Evolutionary conservation across 441 rosid species (phyloP).

Genomic region (Jatropha podagrica): DNA sequence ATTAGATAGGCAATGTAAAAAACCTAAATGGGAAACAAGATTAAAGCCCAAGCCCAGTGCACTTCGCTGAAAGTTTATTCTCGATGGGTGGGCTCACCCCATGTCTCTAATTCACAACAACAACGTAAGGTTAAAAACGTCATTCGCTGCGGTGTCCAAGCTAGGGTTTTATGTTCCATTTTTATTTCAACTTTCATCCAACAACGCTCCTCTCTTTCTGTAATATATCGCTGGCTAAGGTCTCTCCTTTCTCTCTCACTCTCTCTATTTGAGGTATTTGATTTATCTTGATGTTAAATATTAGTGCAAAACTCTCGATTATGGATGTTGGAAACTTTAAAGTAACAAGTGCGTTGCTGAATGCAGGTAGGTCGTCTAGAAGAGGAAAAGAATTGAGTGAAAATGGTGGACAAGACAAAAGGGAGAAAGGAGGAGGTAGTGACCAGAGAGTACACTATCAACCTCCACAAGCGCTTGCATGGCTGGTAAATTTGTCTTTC

Average conservation of each 20-base stretch:
- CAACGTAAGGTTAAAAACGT: neutral
- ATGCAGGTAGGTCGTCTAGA: constrained; percentile 23
- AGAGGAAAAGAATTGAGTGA: neutral
- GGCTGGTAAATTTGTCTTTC: constrained; percentile 56
- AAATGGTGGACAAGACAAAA: constrained; percentile 69
- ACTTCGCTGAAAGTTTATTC: too few species aligned
- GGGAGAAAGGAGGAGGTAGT: constrained; percentile 92
- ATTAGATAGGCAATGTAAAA: too few species aligned
- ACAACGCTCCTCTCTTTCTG: neutral
- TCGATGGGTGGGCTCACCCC: too few species aligned
- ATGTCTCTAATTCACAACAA: neutral
- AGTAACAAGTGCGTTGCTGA: neutral
- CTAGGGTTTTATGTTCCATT: constrained; percentile 17
- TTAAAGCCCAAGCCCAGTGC: too few species aligned
- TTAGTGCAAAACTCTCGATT: neutral
- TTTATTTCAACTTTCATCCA: neutral
- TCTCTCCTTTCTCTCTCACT: neutral
- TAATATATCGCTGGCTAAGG: neutral
- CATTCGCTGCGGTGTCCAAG: neutral
- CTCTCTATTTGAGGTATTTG: neutral
- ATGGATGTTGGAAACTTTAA: neutral
- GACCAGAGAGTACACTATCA: constrained; percentile 83
- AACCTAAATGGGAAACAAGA: too few species aligned
- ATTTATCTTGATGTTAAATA: neutral
- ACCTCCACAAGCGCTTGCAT: constrained; percentile 93